Conservation (phyloP, 2,329 filamentous ascomycete species). For the Alternaria metachromatica region DNA sequence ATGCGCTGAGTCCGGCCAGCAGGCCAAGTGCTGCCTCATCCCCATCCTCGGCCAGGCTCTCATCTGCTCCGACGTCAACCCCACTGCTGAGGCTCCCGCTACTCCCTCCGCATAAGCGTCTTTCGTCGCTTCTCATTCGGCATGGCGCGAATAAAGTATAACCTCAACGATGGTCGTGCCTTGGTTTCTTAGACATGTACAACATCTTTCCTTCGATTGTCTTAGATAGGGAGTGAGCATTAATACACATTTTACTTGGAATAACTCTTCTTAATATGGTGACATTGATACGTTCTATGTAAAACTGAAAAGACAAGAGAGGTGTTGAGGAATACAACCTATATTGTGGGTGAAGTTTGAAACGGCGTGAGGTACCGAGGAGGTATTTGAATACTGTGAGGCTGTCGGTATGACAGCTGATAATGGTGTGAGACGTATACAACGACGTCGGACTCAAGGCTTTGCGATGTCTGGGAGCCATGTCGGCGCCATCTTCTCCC, state of each 20-base stretch:
- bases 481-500: neutral
- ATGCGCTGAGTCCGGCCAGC: conserved; percentile 60
- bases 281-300: neutral
- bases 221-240: neutral
- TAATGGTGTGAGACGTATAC: neutral
- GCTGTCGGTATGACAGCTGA: neutral
- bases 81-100: conserved; percentile 16
- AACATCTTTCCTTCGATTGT: neutral
- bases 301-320: neutral
- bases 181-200: conserved; percentile 1
- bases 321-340: neutral
- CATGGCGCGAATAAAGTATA: neutral
- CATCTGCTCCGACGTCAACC: conserved; percentile 46
- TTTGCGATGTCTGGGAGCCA: neutral
- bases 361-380: neutral
- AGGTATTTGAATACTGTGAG: neutral
- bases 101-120: neutral
- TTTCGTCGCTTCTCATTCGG: neutral
- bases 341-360: no score
- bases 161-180: neutral
- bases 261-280: neutral
- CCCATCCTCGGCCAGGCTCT: conserved; percentile 56
- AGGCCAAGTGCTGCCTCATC: conserved; percentile 64
- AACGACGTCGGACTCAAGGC: neutral
- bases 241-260: neutral